phyloP scores from a whole-genome alignment of 768 basidiomycete genomes.

The Pisolithus tinctorius region DNA sequence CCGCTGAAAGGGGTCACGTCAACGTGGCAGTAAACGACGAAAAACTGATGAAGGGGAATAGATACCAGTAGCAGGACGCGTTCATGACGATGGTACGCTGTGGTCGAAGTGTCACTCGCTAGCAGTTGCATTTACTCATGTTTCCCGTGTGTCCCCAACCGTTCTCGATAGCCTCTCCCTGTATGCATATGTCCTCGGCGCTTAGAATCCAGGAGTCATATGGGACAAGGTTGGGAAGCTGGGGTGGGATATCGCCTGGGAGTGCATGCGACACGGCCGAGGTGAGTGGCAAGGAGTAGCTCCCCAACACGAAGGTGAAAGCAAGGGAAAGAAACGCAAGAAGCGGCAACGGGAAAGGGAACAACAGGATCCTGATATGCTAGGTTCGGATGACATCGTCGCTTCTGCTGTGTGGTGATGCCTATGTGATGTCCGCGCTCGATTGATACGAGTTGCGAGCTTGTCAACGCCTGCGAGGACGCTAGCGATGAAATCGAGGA shows the following conservation, averaged over 20 bases:
- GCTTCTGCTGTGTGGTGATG: constrained; percentile 40
- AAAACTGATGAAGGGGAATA: too few species aligned
- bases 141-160: too few species aligned
- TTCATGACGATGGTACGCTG: too few species aligned
- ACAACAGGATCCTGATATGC: not conserved
- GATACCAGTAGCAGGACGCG: too few species aligned
- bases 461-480: constrained; percentile 45
- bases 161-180: too few species aligned
- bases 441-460: constrained; percentile 10
- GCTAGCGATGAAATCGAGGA: constrained; percentile 16
- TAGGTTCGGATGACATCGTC: constrained; percentile 24
- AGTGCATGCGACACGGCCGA: constrained; percentile 7
- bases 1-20: not conserved
- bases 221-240: constrained; percentile 23
- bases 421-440: constrained; percentile 32
- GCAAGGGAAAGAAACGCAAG: constrained; percentile 25
- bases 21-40: constrained; percentile 7
- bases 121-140: too few species aligned
- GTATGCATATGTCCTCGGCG: too few species aligned
- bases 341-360: constrained; percentile 20
- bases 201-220: constrained; percentile 1
- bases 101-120: too few species aligned
- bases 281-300: not conserved
- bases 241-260: constrained; percentile 20
- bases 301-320: constrained; percentile 11